Conservation (phyloP, 306 rosid species). For the Cicer yamashitae region DNA sequence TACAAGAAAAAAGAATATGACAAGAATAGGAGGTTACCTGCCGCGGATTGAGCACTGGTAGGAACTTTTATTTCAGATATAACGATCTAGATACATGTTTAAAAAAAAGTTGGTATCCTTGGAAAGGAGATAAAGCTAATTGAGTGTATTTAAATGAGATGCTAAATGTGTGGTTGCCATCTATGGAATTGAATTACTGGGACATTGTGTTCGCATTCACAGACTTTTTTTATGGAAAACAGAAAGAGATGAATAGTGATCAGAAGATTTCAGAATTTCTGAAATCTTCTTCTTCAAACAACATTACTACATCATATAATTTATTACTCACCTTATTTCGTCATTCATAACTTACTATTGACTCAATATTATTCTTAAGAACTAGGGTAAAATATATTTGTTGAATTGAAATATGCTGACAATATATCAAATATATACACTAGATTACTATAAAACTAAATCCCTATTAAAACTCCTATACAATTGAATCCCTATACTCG, state of each 20-base stretch:
- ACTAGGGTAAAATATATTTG: too few relatives aligned
- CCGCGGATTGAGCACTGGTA: conserved; percentile 6
- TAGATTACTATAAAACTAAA: too few relatives aligned
- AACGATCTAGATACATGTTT: conserved; percentile 54
- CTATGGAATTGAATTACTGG: neutral
- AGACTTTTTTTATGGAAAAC: neutral
- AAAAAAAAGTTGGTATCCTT: conserved; percentile 22
- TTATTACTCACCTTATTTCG: neutral
- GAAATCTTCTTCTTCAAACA: neutral
- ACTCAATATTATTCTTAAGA: neutral
- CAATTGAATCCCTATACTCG: too few relatives aligned
- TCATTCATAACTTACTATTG: neutral
- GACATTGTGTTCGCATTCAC: neutral
- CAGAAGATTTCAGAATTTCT: neutral
- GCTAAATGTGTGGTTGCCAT: neutral
- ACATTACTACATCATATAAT: neutral
- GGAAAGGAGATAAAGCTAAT: neutral
- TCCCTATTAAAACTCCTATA: too few relatives aligned
- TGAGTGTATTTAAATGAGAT: neutral
- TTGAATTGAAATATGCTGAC: too few relatives aligned
- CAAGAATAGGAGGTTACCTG: conserved; percentile 44
- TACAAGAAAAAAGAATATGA: conserved; percentile 1
- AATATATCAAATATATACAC: too few relatives aligned
- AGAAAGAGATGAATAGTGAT: neutral
- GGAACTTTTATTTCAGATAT: conserved; percentile 57